Conservation (phyloP, 1,284 basidiomycete genomes). For the Acaromyces ingoldii region DNA sequence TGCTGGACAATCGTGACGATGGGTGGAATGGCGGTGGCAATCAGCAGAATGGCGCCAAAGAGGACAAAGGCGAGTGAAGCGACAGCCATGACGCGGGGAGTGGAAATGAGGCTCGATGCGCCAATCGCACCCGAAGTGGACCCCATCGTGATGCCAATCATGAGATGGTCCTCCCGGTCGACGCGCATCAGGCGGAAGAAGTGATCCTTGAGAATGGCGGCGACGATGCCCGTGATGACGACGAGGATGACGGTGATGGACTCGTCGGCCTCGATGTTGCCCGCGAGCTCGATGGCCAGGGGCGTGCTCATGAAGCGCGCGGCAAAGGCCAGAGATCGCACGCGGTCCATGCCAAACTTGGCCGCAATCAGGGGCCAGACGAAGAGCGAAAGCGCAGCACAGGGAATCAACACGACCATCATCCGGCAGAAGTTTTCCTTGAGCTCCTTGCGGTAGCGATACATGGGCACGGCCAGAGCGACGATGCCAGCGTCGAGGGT, state of each 20-base stretch:
- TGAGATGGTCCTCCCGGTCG: constrained; percentile 22
- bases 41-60: constrained; percentile 35
- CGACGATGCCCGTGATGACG: constrained; percentile 40
- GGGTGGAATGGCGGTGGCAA: constrained; percentile 31
- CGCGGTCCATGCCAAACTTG: constrained; percentile 22
- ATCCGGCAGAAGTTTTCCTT: constrained; percentile 22
- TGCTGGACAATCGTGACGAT: constrained; percentile 18
- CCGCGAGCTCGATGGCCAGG: constrained; percentile 35
- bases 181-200: constrained; percentile 31
- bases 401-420: constrained; percentile 26
- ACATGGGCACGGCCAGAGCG: constrained; percentile 38
- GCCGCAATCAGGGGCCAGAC: constrained; percentile 28
- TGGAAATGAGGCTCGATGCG: constrained; percentile 26
- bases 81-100: constrained; percentile 36
- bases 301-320: constrained; percentile 39
- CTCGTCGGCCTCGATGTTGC: constrained; percentile 35
- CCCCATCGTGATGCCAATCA: constrained; percentile 37
- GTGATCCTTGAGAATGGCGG: constrained; percentile 36
- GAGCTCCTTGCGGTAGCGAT: constrained; percentile 35
- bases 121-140: constrained; percentile 39
- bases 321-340: constrained; percentile 27
- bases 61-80: constrained; percentile 31
- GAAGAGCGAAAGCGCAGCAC: constrained; percentile 26
- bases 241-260: constrained; percentile 39
- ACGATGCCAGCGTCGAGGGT: constrained; percentile 42